Base-by-base conservation (phyloP, 1,284 basidiomycete species). In the Ceratobasidium papillatum region DNA sequence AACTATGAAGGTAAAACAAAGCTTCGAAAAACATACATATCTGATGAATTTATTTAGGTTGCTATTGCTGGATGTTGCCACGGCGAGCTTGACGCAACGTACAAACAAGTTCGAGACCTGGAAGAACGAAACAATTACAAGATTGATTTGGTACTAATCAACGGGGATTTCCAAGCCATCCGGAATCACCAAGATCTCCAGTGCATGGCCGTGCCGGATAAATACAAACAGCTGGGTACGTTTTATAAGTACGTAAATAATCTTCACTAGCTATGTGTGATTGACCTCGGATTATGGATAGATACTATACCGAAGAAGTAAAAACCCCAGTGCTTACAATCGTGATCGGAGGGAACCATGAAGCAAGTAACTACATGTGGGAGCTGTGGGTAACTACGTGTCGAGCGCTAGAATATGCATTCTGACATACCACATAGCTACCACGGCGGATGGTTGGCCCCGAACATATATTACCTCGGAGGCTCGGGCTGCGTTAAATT, bases 261-360 rank as follows among this genome's bases (percentile, higher is more conserved):
- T 11, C 22, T 41, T 34, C 12, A 17, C 11, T n/a, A 11, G 22
- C 36, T 27, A 19, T 32, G 8, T 38, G 30, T 65, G 41, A 51
- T 34, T 66, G 14, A 74, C 51, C 36, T 61, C 14, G 11, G 38
- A 17, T 43, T 65, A n/a, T 27, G 47, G 49, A 56, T 71, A 92
- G 91, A 79, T 97, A 99, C 81, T 99, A 99, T 81, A 91, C 90
- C 0, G 95, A 95, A 1, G 86, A 92, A 79, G 90, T 87, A 78
- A 84, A 80, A 7, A 97, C 97, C 0, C 96, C 96, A 0, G 82
- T 98, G 5, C 84, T 98, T 79, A 99, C 98, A 0, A 85, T 99
- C 38, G 90, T 99, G 66, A 98, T 99, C 79, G 98, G 98, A 25
- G 98, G 98, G 4, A 99, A 99, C 81, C 97, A 99, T 81, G 97